Evolutionary conservation across 306 rosid species (phyloP).

Genomic region (Vicia faba): DNA sequence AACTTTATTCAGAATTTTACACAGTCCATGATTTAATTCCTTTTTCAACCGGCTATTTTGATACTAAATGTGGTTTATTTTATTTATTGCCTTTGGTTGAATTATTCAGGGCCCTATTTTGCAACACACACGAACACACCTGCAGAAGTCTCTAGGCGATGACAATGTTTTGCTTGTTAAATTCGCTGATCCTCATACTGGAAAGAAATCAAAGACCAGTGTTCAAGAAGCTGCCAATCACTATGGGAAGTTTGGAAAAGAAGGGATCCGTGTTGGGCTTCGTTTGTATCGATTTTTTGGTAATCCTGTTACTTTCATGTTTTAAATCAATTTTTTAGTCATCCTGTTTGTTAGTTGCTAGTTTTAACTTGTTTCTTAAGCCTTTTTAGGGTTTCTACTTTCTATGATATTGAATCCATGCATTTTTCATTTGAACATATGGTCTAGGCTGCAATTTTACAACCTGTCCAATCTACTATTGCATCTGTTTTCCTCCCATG

Average conservation of each 20-base stretch:
- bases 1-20: not conserved
- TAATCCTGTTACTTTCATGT: slow-evolving; percentile 35
- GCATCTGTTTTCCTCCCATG: slow-evolving; percentile 23
- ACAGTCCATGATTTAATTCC: not conserved
- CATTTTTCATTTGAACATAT: slow-evolving; percentile 24
- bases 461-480: not conserved
- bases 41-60: slow-evolving; percentile 5
- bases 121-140: slow-evolving; percentile 50
- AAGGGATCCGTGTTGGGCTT: slow-evolving; percentile 72
- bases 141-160: slow-evolving; percentile 75
- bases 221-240: slow-evolving; percentile 23
- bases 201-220: not conserved
- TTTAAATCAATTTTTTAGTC: slow-evolving; percentile 48
- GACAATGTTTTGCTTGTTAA: slow-evolving; percentile 68
- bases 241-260: slow-evolving; percentile 55
- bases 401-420: slow-evolving; percentile 3
- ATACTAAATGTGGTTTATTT: not conserved
- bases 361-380: not conserved
- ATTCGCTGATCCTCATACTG: slow-evolving; percentile 45
- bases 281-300: slow-evolving; percentile 69
- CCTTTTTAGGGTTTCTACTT: slow-evolving; percentile 3
- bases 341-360: slow-evolving; percentile 22
- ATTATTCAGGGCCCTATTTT: slow-evolving; percentile 65
- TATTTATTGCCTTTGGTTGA: slow-evolving; percentile 26
- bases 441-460: slow-evolving; percentile 9